Evolutionary conservation across 768 basidiomycete genomes (phyloP), one percentile per base, ranked within the genome.

Genomic region (Lactarius sanguifluus): DNA sequence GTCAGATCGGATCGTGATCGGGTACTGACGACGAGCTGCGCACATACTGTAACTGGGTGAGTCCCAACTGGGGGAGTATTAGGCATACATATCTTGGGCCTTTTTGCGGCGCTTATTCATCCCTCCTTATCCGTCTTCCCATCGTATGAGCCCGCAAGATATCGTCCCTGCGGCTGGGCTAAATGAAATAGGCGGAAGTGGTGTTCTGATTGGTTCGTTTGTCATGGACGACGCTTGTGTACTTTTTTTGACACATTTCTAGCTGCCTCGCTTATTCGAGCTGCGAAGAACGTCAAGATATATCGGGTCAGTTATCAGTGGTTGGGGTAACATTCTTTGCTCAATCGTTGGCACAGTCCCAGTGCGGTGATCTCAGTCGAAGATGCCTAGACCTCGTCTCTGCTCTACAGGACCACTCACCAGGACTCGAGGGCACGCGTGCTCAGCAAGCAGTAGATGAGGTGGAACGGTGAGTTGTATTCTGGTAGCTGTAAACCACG

Each of bases 371-470:
- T 7, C 61, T 69, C 54, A 34, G 61, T 28, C 61, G 16, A 28
- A 59, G 63, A 63, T 69, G 69, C 50, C 58, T 41, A 34, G 52
- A 45, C 12, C 62, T 69, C 36, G 67, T 47, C 25, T 56, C 59
- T 8, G 54, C 69, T 41, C 45, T 69, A 23, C 52, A 30, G 1
- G 69, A 69, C 40, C 52, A 64, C 40, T 69, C 67, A 4, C 25
- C 38, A 18, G 68, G 61, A n/a, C 57, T 70, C 18, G 70, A 59
- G 47, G 64, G 69, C 18, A 63, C 68, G 38, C 32, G 40, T 5
- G 69, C 69, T 18, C 70, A 66, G 16, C 64, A 66, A 30, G 70
- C 57, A 18, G 56, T 59, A 6, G 70, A 70, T 59, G 70, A 70
- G 23, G 70, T 70, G 20, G 68, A 70, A 59, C 57, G 41, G 70